Conservation (phyloP, 192 early-diverging fungal species). For the Podila clonocystis region DNA sequence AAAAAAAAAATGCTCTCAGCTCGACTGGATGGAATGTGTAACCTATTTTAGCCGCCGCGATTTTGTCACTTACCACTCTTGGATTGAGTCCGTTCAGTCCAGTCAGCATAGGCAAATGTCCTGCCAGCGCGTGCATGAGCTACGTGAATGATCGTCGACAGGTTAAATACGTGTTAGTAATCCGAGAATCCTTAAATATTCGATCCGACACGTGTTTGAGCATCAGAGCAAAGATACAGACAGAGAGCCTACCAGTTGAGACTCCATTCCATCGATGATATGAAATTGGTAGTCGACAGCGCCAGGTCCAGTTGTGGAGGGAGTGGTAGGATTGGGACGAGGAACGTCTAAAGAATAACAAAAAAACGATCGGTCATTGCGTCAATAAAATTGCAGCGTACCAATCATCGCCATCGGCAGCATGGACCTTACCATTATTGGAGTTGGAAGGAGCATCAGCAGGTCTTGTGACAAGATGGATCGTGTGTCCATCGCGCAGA, state of each 20-base stretch:
- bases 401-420: background rate
- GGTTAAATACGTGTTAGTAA: background rate
- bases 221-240: too few species aligned
- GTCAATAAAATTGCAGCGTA: background rate
- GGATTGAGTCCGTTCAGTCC: constrained; percentile 13
- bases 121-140: constrained; percentile 46
- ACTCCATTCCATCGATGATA: constrained; percentile 30
- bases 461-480: constrained; percentile 62
- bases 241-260: background rate
- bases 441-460: constrained; percentile 57
- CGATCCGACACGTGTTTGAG: constrained; percentile 4
- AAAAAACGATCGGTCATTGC: background rate
- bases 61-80: constrained; percentile 13
- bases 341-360: constrained; percentile 15
- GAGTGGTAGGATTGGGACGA: background rate
- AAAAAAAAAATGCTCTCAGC: background rate
- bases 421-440: constrained; percentile 51
- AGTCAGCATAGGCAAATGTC: constrained; percentile 17
- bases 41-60: constrained; percentile 24
- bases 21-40: background rate
- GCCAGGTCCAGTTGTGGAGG: constrained; percentile 5
- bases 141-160: background rate
- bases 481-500: constrained; percentile 58
- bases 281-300: constrained; percentile 24
- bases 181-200: background rate